Evolutionary conservation across 352 stramenopile species (phyloP), one percentile per base, ranked within the genome.

Genomic region (Sclerospora graminicola): DNA sequence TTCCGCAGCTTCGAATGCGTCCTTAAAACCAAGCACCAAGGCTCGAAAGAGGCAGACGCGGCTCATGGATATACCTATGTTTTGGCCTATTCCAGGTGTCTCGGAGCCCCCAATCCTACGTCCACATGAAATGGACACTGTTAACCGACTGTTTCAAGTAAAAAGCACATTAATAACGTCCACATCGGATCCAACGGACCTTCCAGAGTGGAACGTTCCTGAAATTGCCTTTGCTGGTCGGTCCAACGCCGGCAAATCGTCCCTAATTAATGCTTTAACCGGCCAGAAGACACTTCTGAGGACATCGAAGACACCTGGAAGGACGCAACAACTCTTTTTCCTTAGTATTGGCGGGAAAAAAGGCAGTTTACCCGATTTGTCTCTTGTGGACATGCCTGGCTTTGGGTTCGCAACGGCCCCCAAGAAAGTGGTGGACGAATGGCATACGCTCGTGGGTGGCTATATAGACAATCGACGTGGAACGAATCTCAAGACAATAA

Each of bases 171-270:
- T 86, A 21, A 85, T 89, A 24, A 80, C 74, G 59, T 82, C 73
- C 10, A 82, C 64, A 2, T 48, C 51, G n/a, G 57, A 82, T 34
- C 45, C 49, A 11, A 48, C 45, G 21, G 77, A 91, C 35, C 57
- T 91, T 6, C 80, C 81, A 9, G 63, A 69, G 36, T 85, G 79
- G 70, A 21, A 64, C 15, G 54, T 86, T 6, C 80, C 83, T 9
- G 80, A 95, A 61, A 63, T 95, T 19, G 80, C 80, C 20, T 88
- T 95, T 33, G 76, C 82, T 1, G 84, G 84, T 9, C 82, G 84
- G 41, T 94, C 82, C 8, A 95, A 95, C 50, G 80, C 84, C 3
- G 84, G 84, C 28, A 95, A 95, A 49, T 93, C 80, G 28, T 91
- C 84, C 31, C 54, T 95, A 10, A 86, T 95, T 37, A 94, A 94